These are phyloP conservation scores for Aphanocladium album DNA, from an alignment of 2,329 filamentous ascomycete genomes.

Conservation along the genomic window DNA sequence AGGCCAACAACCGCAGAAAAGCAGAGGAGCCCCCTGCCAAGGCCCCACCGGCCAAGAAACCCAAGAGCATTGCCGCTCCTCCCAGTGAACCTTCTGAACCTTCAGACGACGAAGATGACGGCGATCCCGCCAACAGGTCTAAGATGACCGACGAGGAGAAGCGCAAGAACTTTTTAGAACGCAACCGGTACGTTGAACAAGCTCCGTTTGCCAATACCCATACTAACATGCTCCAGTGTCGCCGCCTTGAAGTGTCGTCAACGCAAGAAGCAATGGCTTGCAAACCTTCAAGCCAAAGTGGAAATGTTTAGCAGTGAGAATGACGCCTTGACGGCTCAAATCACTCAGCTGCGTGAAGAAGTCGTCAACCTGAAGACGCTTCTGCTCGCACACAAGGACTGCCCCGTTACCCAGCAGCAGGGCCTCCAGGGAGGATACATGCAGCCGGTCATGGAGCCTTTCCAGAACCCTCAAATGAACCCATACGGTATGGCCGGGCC, in stretches of 20 bases:
- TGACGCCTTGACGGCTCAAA: constrained; percentile 76
- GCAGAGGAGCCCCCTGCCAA: constrained; percentile 63
- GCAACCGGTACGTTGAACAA: constrained; percentile 69
- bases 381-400: constrained; percentile 91
- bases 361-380: constrained; percentile 93
- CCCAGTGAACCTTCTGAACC: constrained; percentile 26
- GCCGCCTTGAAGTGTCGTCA: constrained; percentile 96
- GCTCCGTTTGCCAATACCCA: not conserved
- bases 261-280: constrained; percentile 97
- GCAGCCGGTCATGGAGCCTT: constrained; percentile 51
- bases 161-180: constrained; percentile 93
- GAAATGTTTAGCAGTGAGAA: constrained; percentile 92
- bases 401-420: constrained; percentile 85
- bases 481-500: constrained; percentile 53
- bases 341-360: constrained; percentile 81
- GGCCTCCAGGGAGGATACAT: constrained; percentile 53
- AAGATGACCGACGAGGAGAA: constrained; percentile 99
- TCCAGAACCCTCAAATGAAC: constrained; percentile 49
- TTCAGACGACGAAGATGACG: constrained; percentile 52
- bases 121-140: constrained; percentile 52
- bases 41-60: constrained; percentile 62
- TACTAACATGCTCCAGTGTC: constrained; percentile 56
- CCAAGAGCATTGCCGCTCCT: constrained; percentile 42
- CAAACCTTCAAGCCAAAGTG: constrained; percentile 89
- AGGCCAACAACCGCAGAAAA: constrained; percentile 69